Percentiles rank a stretch among this genome's conserved stretches.
Evolutionary conservation across 148 eudicot species (phyloP).

Genomic region (Cornus suecica): DNA sequence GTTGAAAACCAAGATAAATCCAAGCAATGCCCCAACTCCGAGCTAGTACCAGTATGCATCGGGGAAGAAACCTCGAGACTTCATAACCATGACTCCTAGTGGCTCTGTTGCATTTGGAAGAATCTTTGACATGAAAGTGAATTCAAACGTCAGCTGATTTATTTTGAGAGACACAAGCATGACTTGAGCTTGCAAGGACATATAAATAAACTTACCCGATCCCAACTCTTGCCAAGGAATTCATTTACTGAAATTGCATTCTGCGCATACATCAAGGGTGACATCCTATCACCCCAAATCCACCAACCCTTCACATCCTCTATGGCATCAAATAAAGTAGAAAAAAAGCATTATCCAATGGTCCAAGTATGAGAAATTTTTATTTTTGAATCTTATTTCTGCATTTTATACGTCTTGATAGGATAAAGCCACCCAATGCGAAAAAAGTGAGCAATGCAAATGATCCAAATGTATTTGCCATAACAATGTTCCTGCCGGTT

Average conservation of each 20-base stretch:
- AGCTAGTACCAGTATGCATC: no score
- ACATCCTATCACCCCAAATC: slow-evolving; percentile 65
- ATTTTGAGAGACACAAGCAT: no score
- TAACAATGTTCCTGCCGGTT: slow-evolving; percentile 27
- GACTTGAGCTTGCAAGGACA: no score
- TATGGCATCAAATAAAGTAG: slow-evolving; percentile 4
- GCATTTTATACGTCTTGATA: slow-evolving; percentile 30
- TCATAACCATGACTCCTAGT: no score
- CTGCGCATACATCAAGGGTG: slow-evolving; percentile 56
- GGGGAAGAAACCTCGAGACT: no score
- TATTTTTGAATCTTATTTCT: not conserved
- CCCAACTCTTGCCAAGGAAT: slow-evolving; percentile 67
- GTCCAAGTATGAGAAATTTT: not conserved
- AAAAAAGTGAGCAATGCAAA: slow-evolving; percentile 26
- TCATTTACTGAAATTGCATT: slow-evolving; percentile 60
- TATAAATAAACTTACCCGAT: slow-evolving; percentile 24
- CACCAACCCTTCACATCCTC: slow-evolving; percentile 54
- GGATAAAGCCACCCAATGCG: slow-evolving; percentile 32
- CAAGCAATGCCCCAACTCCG: no score
- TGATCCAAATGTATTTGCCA: slow-evolving; percentile 38
- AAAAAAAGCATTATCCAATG: not conserved
- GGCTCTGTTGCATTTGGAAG: no score
- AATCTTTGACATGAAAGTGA: no score
- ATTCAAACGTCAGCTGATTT: no score
- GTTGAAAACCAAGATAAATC: no score